Evolutionary conservation across 192 early-diverging fungal species (phyloP).

Genomic region (Gonapodya sp.): DNA sequence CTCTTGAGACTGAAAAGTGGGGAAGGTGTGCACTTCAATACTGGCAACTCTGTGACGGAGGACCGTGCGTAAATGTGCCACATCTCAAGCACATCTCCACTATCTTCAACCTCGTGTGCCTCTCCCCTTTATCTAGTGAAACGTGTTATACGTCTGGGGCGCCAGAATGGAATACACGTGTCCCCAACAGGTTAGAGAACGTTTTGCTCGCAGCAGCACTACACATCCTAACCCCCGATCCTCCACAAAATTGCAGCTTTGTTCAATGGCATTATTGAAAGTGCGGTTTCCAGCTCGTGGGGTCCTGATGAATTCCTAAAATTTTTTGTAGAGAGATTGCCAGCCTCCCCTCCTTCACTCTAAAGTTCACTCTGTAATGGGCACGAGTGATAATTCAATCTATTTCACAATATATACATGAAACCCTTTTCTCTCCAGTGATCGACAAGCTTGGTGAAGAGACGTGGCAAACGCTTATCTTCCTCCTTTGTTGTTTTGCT

Average conservation of each 20-base stretch:
- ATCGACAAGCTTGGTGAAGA: background rate
- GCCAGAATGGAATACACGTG: constrained; percentile 67
- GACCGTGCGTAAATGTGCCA: constrained; percentile 18
- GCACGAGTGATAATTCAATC: no score
- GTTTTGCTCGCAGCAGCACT: background rate
- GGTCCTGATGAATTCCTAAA: constrained; percentile 51
- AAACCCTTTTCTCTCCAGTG: no score
- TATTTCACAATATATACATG: no score
- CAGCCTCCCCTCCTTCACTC: no score
- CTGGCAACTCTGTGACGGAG: constrained; percentile 57
- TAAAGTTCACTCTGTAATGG: no score
- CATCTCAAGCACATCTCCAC: background rate
- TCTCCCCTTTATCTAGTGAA: constrained; percentile 30
- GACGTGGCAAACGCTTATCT: background rate
- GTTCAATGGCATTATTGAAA: constrained; percentile 50
- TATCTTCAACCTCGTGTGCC: background rate
- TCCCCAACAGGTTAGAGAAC: constrained; percentile 47
- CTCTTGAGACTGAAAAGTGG: constrained; percentile 34
- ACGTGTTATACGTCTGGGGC: constrained; percentile 49
- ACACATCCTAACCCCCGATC: no score
- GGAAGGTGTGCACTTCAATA: constrained; percentile 31
- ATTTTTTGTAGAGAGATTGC: constrained; percentile 36
- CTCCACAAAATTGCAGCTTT: constrained; percentile 23
- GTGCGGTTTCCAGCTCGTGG: constrained; percentile 65
- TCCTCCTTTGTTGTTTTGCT: background rate